These are phyloP conservation scores for Ganoderma sinense DNA, from an alignment of 1,284 basidiomycete species.

Conservation along the genomic window DNA sequence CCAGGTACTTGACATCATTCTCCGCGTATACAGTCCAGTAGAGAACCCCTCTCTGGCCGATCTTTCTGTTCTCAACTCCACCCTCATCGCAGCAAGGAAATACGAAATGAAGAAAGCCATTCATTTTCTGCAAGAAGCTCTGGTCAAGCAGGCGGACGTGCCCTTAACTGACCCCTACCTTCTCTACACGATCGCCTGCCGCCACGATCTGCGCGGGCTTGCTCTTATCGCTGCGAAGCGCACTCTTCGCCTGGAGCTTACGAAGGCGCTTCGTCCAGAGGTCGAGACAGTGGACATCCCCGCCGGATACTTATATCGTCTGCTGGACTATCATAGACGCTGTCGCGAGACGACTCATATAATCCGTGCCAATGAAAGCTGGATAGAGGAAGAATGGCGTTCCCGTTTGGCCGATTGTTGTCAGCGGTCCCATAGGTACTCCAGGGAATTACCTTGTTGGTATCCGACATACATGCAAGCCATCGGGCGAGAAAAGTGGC, in stretches of 20 bases:
- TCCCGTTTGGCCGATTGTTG: not conserved
- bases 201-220: conserved; percentile 11
- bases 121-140: not conserved
- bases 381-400: not conserved
- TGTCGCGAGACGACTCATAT: conserved; percentile 12
- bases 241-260: conserved; percentile 3
- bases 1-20: not conserved
- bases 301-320: conserved; percentile 24
- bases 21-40: not conserved
- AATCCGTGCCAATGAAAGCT: not conserved
- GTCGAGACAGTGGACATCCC: conserved; percentile 4
- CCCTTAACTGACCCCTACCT: not conserved
- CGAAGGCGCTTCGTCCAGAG: not conserved
- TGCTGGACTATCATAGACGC: conserved; percentile 24
- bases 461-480: not conserved
- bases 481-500: not conserved
- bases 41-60: not conserved
- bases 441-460: not conserved
- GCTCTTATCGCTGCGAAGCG: conserved; percentile 17
- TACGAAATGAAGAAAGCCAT: conserved; percentile 42
- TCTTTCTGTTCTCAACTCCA: conserved; percentile 33
- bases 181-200: conserved; percentile 20
- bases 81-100: conserved; percentile 43
- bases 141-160: not conserved
- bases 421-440: not conserved